Base-by-base conservation (phyloP, 2,329 filamentous ascomycete genomes). In the Emmonsia crescens region DNA sequence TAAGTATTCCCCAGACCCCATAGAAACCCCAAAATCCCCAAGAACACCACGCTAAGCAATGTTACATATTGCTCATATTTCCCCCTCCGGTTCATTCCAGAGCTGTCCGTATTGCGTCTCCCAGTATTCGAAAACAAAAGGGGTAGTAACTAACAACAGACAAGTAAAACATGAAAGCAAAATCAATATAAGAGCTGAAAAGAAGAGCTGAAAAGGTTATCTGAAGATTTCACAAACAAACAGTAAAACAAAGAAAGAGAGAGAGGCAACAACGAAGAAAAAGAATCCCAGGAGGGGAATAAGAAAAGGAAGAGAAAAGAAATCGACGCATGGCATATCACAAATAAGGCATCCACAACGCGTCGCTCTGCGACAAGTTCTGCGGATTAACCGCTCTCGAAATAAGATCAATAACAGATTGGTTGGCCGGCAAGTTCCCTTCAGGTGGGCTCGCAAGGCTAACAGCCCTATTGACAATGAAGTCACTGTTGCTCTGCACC, bases 261-360 rank as follows among this genome's bases (percentile, higher is more conserved):
- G n/a, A 59, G 60, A 62, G 61, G 57, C 61, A 56, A 64, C 62
- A 57, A 38, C 57, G 62, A 67, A 68, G 38, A 33, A 27, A 64
- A 61, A 36, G 10, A n/a, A n/a, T n/a, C n/a, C n/a, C n/a, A n/a
- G n/a, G 1, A 14, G 19, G 16, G 29, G 24, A 54, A 33, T 19
- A 14, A 46, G 65, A 65, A 62, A 24, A 60, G 46, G 63, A 67
- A 61, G 64, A 44, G 62, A 59, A 61, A 62, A 64, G 65, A 61
- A 59, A 60, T 60, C 57, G 12, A 44, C 60, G 36, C 49, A 49
- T 24, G 33, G 12, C n/a, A 27, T 10, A 64, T 71, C 67, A 97
- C 71, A 97, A 78, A 79, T 96, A 99, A 29, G 91, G 88, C 93
- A 97, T 97, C 91, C 94, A 99, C 68, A 99, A 78, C 62, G 92